These are phyloP conservation scores for Taphrina sp. DNA, from an alignment of 1,139 yeast genomes.

Conservation along the genomic window DNA sequence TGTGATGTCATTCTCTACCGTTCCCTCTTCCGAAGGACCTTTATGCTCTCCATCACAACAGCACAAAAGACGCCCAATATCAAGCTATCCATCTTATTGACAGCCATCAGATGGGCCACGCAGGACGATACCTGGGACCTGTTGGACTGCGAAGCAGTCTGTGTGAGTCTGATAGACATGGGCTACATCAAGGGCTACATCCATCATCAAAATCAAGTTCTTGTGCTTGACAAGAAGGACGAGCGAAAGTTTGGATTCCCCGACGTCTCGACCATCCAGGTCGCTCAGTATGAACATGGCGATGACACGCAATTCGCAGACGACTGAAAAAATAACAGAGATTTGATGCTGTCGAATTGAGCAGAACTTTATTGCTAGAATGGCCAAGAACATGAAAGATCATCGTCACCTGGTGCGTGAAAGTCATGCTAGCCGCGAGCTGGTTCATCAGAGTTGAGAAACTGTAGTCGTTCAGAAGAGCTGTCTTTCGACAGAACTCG, in stretches of 20 bases:
- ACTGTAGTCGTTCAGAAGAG: too few species aligned
- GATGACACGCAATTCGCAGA: conserved; percentile 6
- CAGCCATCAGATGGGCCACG: conserved; percentile 37
- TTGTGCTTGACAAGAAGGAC: conserved; percentile 33
- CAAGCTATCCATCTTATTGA: conserved; percentile 37
- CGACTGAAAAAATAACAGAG: too few species aligned
- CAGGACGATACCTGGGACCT: conserved; percentile 36
- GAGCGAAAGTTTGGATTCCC: conserved; percentile 30
- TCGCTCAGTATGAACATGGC: conserved; percentile 11
- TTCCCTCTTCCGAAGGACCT: conserved; percentile 40
- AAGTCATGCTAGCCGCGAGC: too few species aligned
- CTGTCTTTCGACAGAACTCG: too few species aligned
- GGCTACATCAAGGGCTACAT: conserved; percentile 46
- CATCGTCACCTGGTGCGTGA: too few species aligned
- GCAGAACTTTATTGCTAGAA: too few species aligned
- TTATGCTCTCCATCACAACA: conserved; percentile 32
- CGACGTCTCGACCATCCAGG: conserved; percentile 6
- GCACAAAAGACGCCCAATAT: conserved; percentile 38
- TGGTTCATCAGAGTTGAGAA: too few species aligned
- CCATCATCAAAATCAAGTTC: conserved; percentile 20
- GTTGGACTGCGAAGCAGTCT: conserved; percentile 44
- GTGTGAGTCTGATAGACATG: conserved; percentile 44
- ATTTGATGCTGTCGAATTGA: too few species aligned
- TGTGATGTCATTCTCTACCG: conserved; percentile 43
- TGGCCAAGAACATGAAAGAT: too few species aligned